Base-by-base conservation (phyloP, 2,329 filamentous ascomycete species). In the Neonectria sp. region DNA sequence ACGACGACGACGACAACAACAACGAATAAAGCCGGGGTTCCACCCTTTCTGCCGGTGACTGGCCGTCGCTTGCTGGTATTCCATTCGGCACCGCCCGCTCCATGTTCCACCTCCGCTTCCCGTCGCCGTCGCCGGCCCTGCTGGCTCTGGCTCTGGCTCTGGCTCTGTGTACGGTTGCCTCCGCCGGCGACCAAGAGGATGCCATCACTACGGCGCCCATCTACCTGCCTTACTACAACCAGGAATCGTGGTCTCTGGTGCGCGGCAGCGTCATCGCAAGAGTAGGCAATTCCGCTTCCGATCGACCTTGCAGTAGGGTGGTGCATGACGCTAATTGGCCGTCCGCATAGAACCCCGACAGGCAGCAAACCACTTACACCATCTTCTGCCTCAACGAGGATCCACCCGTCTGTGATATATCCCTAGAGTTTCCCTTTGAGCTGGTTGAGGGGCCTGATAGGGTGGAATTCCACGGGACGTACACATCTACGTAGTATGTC, bases 341-440 rank as follows among this genome's bases (percentile, higher is more conserved):
- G 12, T 12, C 6, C 45, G 37, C 69, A 25, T 29, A 85, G 83
- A 77, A 86, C 64, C 69, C 75, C 17, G 63, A 76, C 11, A 76
- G 75, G 6, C 73, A 70, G 63, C 71, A 81, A 65, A 86, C 85
- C 17, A 82, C 83, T 27, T 86, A 85, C 68, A 86, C 84, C 63
- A 82, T 86, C 46, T 86, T 86, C 72, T 86, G 85, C 67, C 81
- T 81, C 11, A 79, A 82, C 33, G 75, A 82, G 61, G 79, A 79
- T n/a, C 79, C 80, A 3, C 77, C 77, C 6, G 78, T 77, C 7
- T 86, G 85, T 73, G 80, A 82, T 61, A 76, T 86, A 8, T 82
- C 82, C 7, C 80, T 83, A 15, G 83, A 84, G 51, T 80, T 86
- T 40, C 85, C 85, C 5, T 86, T 86, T 68, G 70, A 84, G 55